Percentiles rank a stretch among this genome's conserved stretches.
These are phyloP conservation scores for Tetrahymena malaccensis DNA, from an alignment of 73 alveolate genomes.

Conservation along the genomic window DNA sequence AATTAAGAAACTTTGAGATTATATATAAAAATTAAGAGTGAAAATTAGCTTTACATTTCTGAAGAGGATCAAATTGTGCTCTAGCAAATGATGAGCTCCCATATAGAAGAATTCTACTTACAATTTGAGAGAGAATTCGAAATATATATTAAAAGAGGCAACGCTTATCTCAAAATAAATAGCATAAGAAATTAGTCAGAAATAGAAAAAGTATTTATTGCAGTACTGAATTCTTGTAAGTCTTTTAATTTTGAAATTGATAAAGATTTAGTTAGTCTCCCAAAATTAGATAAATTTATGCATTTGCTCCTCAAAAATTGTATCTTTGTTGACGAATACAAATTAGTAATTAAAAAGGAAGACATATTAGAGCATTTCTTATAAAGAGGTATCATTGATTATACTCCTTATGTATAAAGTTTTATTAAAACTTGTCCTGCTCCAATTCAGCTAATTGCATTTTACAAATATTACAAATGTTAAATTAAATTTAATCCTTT, in stretches of 20 bases:
- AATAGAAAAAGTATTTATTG: background rate
- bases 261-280: background rate
- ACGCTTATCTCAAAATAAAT: background rate
- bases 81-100: background rate
- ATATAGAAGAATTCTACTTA: background rate
- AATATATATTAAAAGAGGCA: background rate
- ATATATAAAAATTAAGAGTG: background rate
- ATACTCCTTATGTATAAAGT: background rate
- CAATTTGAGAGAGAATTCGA: background rate
- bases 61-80: background rate
- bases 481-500: background rate
- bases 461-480: background rate
- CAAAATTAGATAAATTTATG: background rate
- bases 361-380: background rate
- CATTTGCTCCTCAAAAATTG: background rate
- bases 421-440: background rate
- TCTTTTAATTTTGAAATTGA: background rate
- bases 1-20: background rate
- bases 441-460: background rate
- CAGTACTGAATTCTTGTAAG: background rate
- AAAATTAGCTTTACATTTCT: background rate
- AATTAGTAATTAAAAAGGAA: background rate
- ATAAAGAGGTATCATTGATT: background rate
- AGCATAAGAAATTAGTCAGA: background rate
- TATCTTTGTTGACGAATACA: background rate